These are phyloP conservation scores for Wolfiporia cocos DNA, from an alignment of 1,284 basidiomycete genomes.

Conservation along the genomic window DNA sequence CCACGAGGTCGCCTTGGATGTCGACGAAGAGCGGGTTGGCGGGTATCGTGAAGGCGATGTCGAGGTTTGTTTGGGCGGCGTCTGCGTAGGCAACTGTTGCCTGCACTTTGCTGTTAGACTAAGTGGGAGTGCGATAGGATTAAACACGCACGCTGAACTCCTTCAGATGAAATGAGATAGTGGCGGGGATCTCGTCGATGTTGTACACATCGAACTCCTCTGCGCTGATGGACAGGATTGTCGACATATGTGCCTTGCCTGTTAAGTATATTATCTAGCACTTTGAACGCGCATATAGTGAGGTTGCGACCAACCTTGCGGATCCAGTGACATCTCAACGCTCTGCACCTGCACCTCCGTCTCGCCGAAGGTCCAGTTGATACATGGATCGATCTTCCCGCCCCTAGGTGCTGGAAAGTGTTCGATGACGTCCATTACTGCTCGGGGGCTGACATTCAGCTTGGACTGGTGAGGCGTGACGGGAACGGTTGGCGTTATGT, in stretches of 20 bases:
- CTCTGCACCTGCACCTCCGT: slow-evolving; percentile 63
- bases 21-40: slow-evolving; percentile 68
- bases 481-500: slow-evolving; percentile 56
- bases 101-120: slow-evolving; percentile 29
- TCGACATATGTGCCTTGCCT: slow-evolving; percentile 62
- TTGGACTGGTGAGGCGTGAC: slow-evolving; percentile 52
- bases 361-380: slow-evolving; percentile 69
- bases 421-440: slow-evolving; percentile 71
- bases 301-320: slow-evolving; percentile 41
- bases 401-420: slow-evolving; percentile 65
- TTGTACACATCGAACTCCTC: slow-evolving; percentile 72
- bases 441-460: slow-evolving; percentile 61
- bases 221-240: slow-evolving; percentile 64
- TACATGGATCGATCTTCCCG: slow-evolving; percentile 62
- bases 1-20: slow-evolving; percentile 55
- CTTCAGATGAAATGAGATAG: slow-evolving; percentile 70
- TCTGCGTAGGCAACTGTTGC: slow-evolving; percentile 75
- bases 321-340: slow-evolving; percentile 57
- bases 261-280: neutral
- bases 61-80: slow-evolving; percentile 52
- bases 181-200: slow-evolving; percentile 20
- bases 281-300: neutral
- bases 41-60: slow-evolving; percentile 70
- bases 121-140: neutral
- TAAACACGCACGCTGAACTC: slow-evolving; percentile 64